Conservation (phyloP, 2,329 filamentous ascomycete genomes). For the Colletotrichum endophyticum region DNA sequence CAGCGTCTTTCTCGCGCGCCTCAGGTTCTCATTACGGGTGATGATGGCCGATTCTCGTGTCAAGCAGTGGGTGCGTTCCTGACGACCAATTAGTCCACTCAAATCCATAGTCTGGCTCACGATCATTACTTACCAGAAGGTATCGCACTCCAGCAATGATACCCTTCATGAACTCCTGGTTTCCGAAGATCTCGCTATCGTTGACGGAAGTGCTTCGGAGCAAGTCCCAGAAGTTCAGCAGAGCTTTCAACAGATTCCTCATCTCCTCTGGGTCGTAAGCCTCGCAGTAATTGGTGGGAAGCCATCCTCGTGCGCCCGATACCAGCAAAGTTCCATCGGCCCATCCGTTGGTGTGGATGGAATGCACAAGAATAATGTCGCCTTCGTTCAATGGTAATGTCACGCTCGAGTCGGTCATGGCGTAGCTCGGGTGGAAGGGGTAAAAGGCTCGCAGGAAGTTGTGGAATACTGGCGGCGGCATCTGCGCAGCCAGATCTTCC, state of each 20-base stretch:
- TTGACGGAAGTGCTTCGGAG: constrained; percentile 78
- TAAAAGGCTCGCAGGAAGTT: constrained; percentile 96
- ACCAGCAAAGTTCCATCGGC: constrained; percentile 91
- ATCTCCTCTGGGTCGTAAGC: constrained; percentile 90
- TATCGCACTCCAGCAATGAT: constrained; percentile 93
- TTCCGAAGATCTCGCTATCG: constrained; percentile 80
- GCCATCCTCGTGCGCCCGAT: constrained; percentile 88
- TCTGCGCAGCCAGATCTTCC: constrained; percentile 57
- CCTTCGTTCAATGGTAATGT: constrained; percentile 89
- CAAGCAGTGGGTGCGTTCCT: constrained; percentile 90
- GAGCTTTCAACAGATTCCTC: constrained; percentile 80
- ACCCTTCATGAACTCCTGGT: constrained; percentile 92
- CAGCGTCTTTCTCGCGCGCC: constrained; percentile 83
- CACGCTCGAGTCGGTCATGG: constrained; percentile 82
- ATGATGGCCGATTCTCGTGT: constrained; percentile 81
- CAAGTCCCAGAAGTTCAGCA: constrained; percentile 92
- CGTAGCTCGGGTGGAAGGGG: constrained; percentile 81
- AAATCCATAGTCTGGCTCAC: too few relatives aligned
- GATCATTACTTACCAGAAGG: constrained; percentile 71
- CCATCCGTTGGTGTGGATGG: constrained; percentile 98
- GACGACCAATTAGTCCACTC: constrained; percentile 2
- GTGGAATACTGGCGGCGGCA: constrained; percentile 75
- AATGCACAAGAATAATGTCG: constrained; percentile 92
- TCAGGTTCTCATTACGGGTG: constrained; percentile 75
- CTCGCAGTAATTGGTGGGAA: constrained; percentile 98